Evolutionary conservation across 129 eudicot species (phyloP).

Genomic region (Flaveria bidentis): DNA sequence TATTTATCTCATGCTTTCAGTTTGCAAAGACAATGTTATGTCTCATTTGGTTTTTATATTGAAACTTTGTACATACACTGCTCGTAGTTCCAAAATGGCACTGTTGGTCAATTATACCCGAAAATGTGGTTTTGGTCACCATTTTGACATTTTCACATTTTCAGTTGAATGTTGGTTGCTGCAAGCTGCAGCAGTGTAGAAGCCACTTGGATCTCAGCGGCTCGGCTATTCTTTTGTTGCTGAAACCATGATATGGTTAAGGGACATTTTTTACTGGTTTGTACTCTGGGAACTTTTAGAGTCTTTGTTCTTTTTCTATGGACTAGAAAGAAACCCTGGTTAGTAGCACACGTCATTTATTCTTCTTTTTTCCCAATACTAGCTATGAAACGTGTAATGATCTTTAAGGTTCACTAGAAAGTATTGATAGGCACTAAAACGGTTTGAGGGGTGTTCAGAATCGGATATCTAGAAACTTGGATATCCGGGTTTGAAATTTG

Average conservation of each 20-base stretch:
- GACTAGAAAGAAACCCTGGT: not conserved
- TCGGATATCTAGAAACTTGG: too few relatives aligned
- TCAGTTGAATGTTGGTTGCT: conserved; percentile 34
- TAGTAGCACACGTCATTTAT: not conserved
- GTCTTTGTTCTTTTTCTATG: not conserved
- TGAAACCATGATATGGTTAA: conserved; percentile 22
- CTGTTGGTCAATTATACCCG: conserved; percentile 6
- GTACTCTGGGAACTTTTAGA: not conserved
- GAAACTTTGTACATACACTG: conserved; percentile 15
- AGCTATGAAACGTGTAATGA: not conserved
- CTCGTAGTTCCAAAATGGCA: not conserved
- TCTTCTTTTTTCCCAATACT: not conserved
- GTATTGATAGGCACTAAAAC: conserved; percentile 2
- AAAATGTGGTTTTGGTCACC: conserved; percentile 19
- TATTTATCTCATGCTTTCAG: conserved; percentile 33
- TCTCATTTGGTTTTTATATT: not conserved
- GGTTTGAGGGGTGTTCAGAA: not conserved
- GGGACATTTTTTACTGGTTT: conserved; percentile 2
- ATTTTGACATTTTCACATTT: conserved; percentile 33
- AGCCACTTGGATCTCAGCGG: conserved; percentile 19
- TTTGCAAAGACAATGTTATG: conserved; percentile 37
- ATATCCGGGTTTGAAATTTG: too few relatives aligned
- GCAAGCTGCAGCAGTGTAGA: conserved; percentile 28
- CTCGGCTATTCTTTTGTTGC: conserved; percentile 31
- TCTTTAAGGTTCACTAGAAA: not conserved